Conservation (phyloP, 306 rosid genomes). For the Cucumis cinereus region DNA sequence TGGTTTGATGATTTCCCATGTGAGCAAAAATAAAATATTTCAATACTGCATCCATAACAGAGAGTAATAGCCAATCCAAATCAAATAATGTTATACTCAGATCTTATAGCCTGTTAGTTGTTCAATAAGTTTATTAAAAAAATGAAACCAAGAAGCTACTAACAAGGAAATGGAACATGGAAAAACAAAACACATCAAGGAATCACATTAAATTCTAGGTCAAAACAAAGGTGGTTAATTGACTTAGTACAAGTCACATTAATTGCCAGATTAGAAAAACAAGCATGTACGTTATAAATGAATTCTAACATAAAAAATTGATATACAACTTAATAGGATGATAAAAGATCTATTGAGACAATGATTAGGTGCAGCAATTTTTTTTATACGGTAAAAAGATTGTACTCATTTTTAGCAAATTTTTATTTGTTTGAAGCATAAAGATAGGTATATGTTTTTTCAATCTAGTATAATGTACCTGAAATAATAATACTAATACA, state of each 20-base stretch:
- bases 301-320: neutral
- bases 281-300: neutral
- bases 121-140: neutral
- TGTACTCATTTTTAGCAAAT: no score
- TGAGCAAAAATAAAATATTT: neutral
- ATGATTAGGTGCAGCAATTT: no score
- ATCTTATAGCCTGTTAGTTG: neutral
- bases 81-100: neutral
- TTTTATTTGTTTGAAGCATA: no score
- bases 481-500: neutral
- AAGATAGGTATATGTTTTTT: no score
- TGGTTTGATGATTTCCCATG: neutral
- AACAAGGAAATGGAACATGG: neutral
- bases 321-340: neutral
- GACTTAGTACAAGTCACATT: neutral
- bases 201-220: neutral
- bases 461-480: neutral
- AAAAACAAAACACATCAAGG: neutral
- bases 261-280: neutral
- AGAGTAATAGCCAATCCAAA: neutral
- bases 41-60: neutral
- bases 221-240: conserved; percentile 17
- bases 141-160: neutral
- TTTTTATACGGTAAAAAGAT: no score
- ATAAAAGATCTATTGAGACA: no score